Base-by-base conservation (phyloP, 2,329 filamentous ascomycete genomes). In the Epichloe uncinata region DNA sequence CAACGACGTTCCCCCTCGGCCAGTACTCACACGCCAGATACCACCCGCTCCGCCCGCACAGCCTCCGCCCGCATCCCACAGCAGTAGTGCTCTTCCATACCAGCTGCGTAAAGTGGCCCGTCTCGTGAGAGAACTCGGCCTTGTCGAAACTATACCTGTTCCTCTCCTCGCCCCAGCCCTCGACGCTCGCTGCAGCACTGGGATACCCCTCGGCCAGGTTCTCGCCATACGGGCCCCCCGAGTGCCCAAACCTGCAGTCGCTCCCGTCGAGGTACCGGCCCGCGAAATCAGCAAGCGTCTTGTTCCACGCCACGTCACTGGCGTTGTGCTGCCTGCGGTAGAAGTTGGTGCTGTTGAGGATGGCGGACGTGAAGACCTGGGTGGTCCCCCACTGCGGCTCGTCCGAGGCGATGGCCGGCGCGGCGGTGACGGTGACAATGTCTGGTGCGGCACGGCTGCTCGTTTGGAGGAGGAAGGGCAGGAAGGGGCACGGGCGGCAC, bases 1-100 rank as follows among this genome's bases (percentile, higher is more conserved):
- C 78, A 2, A 72, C 60, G 0, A 86, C 68, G 58, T 87, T 87
- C 0, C 84, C 84, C 1, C 71, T 62, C 1, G 84, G 82, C 69
- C 71, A 82, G 64, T 86, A 87, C 66, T 86, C 81, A 56, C 83
- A 87, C 22, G 80, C 80, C 0, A 86, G 68, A 62, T 77, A 84
- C 78, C 79, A 85, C 0, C 79, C 80, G 36, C 64, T 66, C 30
- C 63, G 61, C 1, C 63, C 65, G 48, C 56, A 58, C 38, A 38
- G 7, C 16, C 50, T 49, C 45, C 51, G 50, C 12, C 9, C 53
- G 47, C 62, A 64, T 16, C 62, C 62, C 37, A 64, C 52, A 11
- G 47, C 52, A 40, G 49, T 56, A 26, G 59, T 59, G 45, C 42
- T 52, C 51, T 57, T 59, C 62, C 62, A 64, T 49, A 64, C 60